A percentile compares a stretch with the other conserved stretches of the same genome.
Evolutionary conservation across 805 yeast genomes (phyloP).

Genomic region (Barnettozyma siamensis): DNA sequence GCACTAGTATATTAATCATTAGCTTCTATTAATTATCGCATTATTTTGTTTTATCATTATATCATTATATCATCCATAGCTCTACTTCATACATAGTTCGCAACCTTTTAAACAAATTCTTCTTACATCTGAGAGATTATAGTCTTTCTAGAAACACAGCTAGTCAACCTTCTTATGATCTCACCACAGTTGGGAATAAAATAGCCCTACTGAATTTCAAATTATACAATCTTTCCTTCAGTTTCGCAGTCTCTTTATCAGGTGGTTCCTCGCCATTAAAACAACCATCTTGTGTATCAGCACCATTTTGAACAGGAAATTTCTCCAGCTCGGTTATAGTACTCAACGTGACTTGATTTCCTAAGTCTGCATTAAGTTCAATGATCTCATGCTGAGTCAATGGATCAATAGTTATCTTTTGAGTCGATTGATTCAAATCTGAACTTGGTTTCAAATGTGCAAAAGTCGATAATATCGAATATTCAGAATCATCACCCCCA

Average conservation of each 20-base stretch:
- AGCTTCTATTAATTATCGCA: not conserved
- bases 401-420: not conserved
- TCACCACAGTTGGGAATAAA: not conserved
- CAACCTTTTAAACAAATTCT: not conserved
- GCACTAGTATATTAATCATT: not conserved
- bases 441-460: conserved; percentile 1
- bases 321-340: conserved; percentile 4
- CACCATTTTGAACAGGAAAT: not conserved
- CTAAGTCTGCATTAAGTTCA: not conserved
- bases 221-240: not conserved
- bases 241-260: too few relatives aligned
- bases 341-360: not conserved
- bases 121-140: not conserved
- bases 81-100: too few relatives aligned
- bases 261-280: not conserved
- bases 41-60: too few relatives aligned
- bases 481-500: not conserved
- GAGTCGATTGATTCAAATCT: not conserved
- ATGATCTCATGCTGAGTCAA: not conserved
- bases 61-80: too few relatives aligned
- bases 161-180: not conserved
- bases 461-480: conserved; percentile 6
- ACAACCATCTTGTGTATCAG: not conserved
- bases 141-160: not conserved
- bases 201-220: conserved; percentile 4